Evolutionary conservation across 2,329 filamentous ascomycete species (phyloP).

Genomic region (Colletotrichum sp.): DNA sequence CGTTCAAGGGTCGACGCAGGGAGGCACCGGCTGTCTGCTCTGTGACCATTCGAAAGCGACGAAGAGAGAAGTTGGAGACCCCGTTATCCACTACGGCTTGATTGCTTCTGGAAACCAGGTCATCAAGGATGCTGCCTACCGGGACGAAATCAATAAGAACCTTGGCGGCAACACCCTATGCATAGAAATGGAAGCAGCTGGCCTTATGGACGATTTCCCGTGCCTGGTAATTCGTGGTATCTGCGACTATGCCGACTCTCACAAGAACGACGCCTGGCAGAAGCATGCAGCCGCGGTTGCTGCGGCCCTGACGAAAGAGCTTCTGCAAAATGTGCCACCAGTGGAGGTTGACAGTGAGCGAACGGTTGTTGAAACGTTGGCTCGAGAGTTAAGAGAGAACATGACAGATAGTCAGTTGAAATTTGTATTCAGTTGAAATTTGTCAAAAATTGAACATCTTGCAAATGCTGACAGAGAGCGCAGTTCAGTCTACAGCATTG

Average conservation of each 20-base stretch:
- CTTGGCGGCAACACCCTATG: slow-evolving; percentile 25
- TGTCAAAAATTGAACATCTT: too few relatives aligned
- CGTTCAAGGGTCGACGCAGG: fast-evolving
- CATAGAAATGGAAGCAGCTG: slow-evolving; percentile 35
- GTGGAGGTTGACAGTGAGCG: background rate
- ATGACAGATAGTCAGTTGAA: background rate
- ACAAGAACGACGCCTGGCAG: slow-evolving; percentile 42
- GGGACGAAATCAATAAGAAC: slow-evolving; percentile 31
- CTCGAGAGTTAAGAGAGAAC: background rate
- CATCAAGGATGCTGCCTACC: slow-evolving; percentile 33
- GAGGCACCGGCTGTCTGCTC: background rate
- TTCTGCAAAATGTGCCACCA: background rate
- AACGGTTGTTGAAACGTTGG: too few relatives aligned
- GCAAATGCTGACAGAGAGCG: too few relatives aligned
- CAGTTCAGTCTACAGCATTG: too few relatives aligned
- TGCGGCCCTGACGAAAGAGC: slow-evolving; percentile 31
- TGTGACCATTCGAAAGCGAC: background rate
- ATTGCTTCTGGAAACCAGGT: slow-evolving; percentile 39
- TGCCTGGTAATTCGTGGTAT: slow-evolving; percentile 44
- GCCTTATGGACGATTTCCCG: slow-evolving; percentile 28
- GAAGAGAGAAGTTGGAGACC: background rate
- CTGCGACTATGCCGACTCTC: slow-evolving; percentile 43
- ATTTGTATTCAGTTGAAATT: too few relatives aligned
- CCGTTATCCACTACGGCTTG: slow-evolving; percentile 24
- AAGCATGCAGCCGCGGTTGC: slow-evolving; percentile 37